These are phyloP conservation scores for Pseudozyma sp. DNA, from an alignment of 1,284 basidiomycete genomes.

Conservation along the genomic window DNA sequence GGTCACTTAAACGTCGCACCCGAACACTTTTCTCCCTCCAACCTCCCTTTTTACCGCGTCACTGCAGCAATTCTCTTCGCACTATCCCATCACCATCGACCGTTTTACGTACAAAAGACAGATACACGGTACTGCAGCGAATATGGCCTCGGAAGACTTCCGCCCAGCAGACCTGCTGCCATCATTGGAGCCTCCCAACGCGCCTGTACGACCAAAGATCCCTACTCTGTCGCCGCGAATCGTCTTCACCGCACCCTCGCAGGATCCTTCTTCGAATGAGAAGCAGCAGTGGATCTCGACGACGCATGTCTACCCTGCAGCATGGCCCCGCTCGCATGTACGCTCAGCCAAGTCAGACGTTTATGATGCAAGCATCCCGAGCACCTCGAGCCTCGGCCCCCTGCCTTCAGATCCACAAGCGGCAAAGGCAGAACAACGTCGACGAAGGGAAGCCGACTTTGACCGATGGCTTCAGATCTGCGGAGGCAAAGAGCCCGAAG, in stretches of 20 bases:
- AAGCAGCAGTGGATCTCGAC: slow-evolving; percentile 71
- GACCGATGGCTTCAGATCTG: slow-evolving; percentile 22
- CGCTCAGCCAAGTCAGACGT: slow-evolving; percentile 42
- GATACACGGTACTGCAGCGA: not conserved
- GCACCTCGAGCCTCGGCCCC: slow-evolving; percentile 21
- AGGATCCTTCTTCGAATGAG: slow-evolving; percentile 32
- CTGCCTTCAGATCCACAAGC: slow-evolving; percentile 32
- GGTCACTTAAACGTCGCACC: too few relatives aligned
- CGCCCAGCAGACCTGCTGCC: slow-evolving; percentile 35
- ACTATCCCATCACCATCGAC: too few relatives aligned
- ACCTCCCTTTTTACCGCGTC: too few relatives aligned
- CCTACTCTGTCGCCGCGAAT: slow-evolving; percentile 26
- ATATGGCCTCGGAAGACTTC: slow-evolving; percentile 25
- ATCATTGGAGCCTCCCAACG: slow-evolving; percentile 25
- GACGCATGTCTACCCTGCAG: slow-evolving; percentile 81
- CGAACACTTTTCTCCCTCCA: too few relatives aligned
- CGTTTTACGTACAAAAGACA: too few relatives aligned
- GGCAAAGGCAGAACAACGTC: slow-evolving; percentile 42
- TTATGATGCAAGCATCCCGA: slow-evolving; percentile 33
- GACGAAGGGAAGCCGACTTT: slow-evolving; percentile 45
- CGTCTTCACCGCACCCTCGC: slow-evolving; percentile 39
- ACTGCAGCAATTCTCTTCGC: too few relatives aligned
- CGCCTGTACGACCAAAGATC: slow-evolving; percentile 13
- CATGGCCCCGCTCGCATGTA: slow-evolving; percentile 74
- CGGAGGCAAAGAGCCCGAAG: slow-evolving; percentile 19